These are phyloP conservation scores for Nevesoporus exiguus DNA, from an alignment of 768 basidiomycete genomes.

Conservation along the genomic window DNA sequence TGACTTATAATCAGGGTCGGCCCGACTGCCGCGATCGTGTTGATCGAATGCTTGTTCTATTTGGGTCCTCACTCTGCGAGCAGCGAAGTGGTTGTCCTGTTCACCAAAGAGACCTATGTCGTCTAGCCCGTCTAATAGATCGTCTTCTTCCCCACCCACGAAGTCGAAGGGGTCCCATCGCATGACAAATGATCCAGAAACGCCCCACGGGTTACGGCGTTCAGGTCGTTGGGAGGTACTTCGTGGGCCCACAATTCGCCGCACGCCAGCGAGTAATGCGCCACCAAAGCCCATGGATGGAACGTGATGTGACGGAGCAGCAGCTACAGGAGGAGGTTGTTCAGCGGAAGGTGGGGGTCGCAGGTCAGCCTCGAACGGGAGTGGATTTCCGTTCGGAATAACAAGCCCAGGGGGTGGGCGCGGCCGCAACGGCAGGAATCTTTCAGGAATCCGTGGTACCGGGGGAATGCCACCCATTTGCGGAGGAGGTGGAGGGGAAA, in stretches of 20 bases:
- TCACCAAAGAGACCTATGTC: slow-evolving; percentile 20
- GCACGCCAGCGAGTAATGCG: slow-evolving; percentile 47
- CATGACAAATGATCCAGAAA: slow-evolving; percentile 28
- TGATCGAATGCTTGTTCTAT: slow-evolving; percentile 25
- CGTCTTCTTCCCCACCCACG: slow-evolving; percentile 10
- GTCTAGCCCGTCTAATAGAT: slow-evolving; percentile 14
- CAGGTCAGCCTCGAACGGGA: slow-evolving; percentile 47
- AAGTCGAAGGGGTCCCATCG: slow-evolving; percentile 31
- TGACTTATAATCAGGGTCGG: slow-evolving; percentile 46
- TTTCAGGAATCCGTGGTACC: slow-evolving; percentile 47
- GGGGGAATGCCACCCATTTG: slow-evolving; percentile 45
- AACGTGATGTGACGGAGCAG: slow-evolving; percentile 50
- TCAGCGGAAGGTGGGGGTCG: slow-evolving; percentile 18
- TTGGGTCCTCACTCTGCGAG: slow-evolving; percentile 17
- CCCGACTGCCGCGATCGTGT: slow-evolving; percentile 9
- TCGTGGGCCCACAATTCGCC: slow-evolving; percentile 24
- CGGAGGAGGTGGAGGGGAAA: slow-evolving; percentile 50
- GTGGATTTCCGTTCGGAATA: slow-evolving; percentile 47
- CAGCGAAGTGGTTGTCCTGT: slow-evolving; percentile 2
- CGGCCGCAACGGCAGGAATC: slow-evolving; percentile 39
- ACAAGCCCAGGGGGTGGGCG: slow-evolving; percentile 42
- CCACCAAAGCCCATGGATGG: slow-evolving; percentile 67
- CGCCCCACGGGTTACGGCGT: slow-evolving; percentile 19
- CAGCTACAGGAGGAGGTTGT: slow-evolving; percentile 33
- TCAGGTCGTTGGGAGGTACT: slow-evolving; percentile 10